These are phyloP conservation scores for Collybiopsis confluens DNA, from an alignment of 768 basidiomycete genomes.

Conservation along the genomic window DNA sequence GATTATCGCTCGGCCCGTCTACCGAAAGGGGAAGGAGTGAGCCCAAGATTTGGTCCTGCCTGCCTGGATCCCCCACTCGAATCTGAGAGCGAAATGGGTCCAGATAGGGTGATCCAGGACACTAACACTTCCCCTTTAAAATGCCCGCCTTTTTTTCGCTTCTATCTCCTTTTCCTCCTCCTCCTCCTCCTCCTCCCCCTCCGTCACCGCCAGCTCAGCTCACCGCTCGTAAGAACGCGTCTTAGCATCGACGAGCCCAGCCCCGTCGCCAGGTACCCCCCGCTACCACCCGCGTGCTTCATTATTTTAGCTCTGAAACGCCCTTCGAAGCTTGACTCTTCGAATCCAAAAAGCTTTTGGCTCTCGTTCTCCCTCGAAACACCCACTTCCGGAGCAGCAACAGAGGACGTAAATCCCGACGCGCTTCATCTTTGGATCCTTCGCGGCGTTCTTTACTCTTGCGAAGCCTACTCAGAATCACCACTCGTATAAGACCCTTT, in stretches of 20 bases:
- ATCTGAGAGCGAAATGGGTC: background rate
- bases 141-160: background rate
- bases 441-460: background rate
- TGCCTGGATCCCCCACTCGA: too few relatives aligned
- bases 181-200: background rate
- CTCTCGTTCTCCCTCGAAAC: background rate
- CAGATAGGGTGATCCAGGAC: too few relatives aligned
- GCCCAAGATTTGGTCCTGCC: background rate
- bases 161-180: background rate
- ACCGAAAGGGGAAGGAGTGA: background rate
- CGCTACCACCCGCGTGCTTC: too few relatives aligned
- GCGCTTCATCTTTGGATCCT: background rate
- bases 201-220: background rate
- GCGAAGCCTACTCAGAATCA: background rate
- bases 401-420: conserved; percentile 7
- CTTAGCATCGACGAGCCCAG: too few relatives aligned
- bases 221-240: too few relatives aligned
- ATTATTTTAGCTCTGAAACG: background rate
- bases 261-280: too few relatives aligned
- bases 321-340: background rate
- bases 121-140: too few relatives aligned
- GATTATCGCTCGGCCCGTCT: too few relatives aligned
- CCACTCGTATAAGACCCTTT: background rate
- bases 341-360: background rate
- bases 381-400: background rate